Evolutionary conservation across 1,284 basidiomycete genomes (phyloP).

Genomic region (Ustanciosporium gigantosporum): DNA sequence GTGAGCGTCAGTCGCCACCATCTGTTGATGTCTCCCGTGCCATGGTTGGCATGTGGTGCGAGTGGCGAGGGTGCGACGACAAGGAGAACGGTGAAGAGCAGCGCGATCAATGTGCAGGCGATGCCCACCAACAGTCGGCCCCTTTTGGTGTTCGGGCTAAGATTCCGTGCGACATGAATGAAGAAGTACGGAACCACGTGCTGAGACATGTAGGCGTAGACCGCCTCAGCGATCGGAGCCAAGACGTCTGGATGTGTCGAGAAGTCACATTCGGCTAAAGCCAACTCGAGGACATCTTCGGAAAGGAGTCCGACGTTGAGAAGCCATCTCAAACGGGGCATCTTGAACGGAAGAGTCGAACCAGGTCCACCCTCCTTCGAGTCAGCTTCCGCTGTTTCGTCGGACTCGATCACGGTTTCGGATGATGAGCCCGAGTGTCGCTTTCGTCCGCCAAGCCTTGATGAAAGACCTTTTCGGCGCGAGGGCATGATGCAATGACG

Average conservation of each 20-base stretch:
- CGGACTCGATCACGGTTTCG: conserved; percentile 4
- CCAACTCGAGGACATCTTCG: conserved; percentile 18
- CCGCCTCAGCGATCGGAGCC: conserved; percentile 27
- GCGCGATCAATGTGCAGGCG: conserved; percentile 21
- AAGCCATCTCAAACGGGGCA: conserved; percentile 44
- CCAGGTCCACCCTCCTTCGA: too few relatives aligned
- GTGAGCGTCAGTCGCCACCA: conserved; percentile 41
- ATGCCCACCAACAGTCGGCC: conserved; percentile 43
- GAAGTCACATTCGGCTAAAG: conserved; percentile 23
- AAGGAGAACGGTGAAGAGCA: conserved; percentile 37
- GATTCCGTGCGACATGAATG: conserved; percentile 36
- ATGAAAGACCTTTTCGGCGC: background rate
- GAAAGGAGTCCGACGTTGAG: conserved; percentile 43
- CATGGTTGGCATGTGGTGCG: conserved; percentile 8
- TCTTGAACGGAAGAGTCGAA: conserved; percentile 3
- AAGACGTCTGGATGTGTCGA: conserved; percentile 45
- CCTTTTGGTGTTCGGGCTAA: conserved; percentile 33
- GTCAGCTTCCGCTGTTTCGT: conserved; percentile 3
- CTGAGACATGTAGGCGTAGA: conserved; percentile 37
- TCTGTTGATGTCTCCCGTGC: conserved; percentile 17
- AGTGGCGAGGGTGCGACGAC: conserved; percentile 37
- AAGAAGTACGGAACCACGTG: conserved; percentile 48
- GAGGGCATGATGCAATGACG: conserved; percentile 7
- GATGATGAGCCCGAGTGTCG: conserved; percentile 12
- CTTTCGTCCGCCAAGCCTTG: conserved; percentile 1